Conservation (phyloP, 2,329 filamentous ascomycete species). For the Claviceps maximensis region DNA sequence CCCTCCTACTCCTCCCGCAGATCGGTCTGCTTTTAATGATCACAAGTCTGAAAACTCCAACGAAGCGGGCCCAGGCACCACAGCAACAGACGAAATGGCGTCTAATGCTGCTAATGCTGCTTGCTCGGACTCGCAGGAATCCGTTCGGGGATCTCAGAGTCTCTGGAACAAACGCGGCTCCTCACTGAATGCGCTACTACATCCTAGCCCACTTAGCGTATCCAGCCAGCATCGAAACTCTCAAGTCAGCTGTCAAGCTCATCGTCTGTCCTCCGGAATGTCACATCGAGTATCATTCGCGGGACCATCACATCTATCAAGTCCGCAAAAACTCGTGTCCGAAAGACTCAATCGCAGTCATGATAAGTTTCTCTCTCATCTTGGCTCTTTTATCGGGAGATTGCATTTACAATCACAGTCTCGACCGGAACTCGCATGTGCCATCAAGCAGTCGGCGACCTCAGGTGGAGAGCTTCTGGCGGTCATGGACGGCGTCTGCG, state of each 20-base stretch:
- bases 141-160: slow-evolving; percentile 20
- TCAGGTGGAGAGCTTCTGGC: slow-evolving; percentile 69
- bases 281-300: slow-evolving; percentile 68
- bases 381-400: slow-evolving; percentile 83
- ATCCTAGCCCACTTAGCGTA: slow-evolving; percentile 14
- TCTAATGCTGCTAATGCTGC: slow-evolving; percentile 16
- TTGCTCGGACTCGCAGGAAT: slow-evolving; percentile 23
- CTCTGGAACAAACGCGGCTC: slow-evolving; percentile 34
- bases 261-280: slow-evolving; percentile 39
- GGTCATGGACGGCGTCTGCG: slow-evolving; percentile 70
- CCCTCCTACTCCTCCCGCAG: slow-evolving; percentile 51
- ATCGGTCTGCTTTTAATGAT: slow-evolving; percentile 37
- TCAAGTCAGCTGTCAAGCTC: slow-evolving; percentile 23
- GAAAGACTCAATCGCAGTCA: slow-evolving; percentile 68
- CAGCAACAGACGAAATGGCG: slow-evolving; percentile 17
- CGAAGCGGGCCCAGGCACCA: slow-evolving; percentile 28
- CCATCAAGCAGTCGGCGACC: slow-evolving; percentile 70
- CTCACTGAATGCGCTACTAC: slow-evolving; percentile 24
- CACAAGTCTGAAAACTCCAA: slow-evolving; percentile 16
- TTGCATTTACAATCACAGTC: slow-evolving; percentile 89
- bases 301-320: slow-evolving; percentile 48
- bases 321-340: slow-evolving; percentile 65
- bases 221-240: slow-evolving; percentile 22
- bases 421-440: slow-evolving; percentile 65
- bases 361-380: slow-evolving; percentile 77